These are phyloP conservation scores for Coemansia sp. DNA, from an alignment of 192 early-diverging fungal genomes.

Conservation along the genomic window DNA sequence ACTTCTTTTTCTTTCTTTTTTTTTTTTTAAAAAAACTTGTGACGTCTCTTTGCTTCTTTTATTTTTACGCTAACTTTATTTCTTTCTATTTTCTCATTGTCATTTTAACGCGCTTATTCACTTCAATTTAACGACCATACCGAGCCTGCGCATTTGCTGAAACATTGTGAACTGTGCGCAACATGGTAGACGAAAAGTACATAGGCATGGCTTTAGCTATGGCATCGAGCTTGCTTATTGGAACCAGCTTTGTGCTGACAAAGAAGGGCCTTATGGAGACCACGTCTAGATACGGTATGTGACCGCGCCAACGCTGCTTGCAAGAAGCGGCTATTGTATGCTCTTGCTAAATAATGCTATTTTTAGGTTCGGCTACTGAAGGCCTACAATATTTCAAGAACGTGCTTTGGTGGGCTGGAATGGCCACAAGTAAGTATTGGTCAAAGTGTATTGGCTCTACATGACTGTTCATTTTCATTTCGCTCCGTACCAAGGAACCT, in stretches of 20 bases:
- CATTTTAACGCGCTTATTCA: conserved; percentile 6
- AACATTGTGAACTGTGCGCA: conserved; percentile 4
- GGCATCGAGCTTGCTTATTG: conserved; percentile 84
- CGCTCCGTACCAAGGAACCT: no score
- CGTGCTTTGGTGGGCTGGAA: conserved; percentile 88
- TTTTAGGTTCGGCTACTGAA: conserved; percentile 62
- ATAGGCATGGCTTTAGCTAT: conserved; percentile 88
- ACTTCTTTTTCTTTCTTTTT: conserved; percentile 9
- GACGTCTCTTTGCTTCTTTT: conserved; percentile 6
- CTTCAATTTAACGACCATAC: conserved; percentile 4
- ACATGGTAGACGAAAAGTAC: conserved; percentile 68
- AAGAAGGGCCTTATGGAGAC: conserved; percentile 90
- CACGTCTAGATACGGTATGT: conserved; percentile 56
- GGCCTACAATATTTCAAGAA: conserved; percentile 80
- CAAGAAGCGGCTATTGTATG: background rate
- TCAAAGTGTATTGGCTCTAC: background rate
- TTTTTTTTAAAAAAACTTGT: conserved; percentile 5
- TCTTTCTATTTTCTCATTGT: background rate
- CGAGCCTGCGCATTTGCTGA: background rate
- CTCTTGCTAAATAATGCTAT: background rate
- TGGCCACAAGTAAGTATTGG: conserved; percentile 56
- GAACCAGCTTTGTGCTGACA: conserved; percentile 88
- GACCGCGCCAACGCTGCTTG: background rate
- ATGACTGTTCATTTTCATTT: no score
- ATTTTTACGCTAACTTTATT: conserved; percentile 1